A percentile compares a stretch with the other conserved stretches of the same genome.
Evolutionary conservation across 2,329 filamentous ascomycete genomes (phyloP).

Genomic region (Thelonectria blattea): DNA sequence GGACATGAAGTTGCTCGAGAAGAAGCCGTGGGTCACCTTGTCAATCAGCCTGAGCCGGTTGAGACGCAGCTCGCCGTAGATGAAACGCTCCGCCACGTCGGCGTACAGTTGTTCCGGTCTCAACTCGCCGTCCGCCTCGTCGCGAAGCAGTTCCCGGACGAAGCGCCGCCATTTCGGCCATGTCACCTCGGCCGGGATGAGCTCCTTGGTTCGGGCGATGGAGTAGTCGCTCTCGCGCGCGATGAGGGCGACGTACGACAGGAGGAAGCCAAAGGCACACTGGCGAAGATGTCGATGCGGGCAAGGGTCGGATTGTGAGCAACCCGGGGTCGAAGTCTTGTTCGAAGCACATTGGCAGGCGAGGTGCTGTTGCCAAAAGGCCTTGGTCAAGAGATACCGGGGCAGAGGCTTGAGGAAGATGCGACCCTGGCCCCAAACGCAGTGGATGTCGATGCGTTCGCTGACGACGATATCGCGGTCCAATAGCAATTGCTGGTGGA

Average conservation of each 20-base stretch:
- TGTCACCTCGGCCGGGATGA: conserved; percentile 13
- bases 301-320: neutral
- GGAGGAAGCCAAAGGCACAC: conserved; percentile 11
- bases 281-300: conserved; percentile 3
- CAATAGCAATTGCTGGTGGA: conserved; percentile 46
- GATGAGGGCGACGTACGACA: conserved; percentile 14
- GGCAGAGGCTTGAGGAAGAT: conserved; percentile 51
- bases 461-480: conserved; percentile 44
- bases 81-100: conserved; percentile 14
- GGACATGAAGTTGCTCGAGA: conserved; percentile 33
- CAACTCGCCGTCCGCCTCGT: neutral
- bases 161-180: conserved; percentile 11
- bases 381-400: conserved; percentile 44
- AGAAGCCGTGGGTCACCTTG: conserved; percentile 4
- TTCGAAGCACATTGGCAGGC: conserved; percentile 7
- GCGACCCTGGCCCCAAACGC: conserved; percentile 47
- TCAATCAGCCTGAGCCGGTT: conserved; percentile 18
- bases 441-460: conserved; percentile 47
- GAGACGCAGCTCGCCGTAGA: conserved; percentile 24
- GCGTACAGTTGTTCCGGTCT: conserved; percentile 11
- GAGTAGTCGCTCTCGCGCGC: conserved; percentile 12
- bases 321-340: neutral
- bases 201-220: conserved; percentile 1
- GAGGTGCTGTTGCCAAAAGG: conserved; percentile 45
- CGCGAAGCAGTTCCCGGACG: conserved; percentile 7